A percentile compares a stretch with the other conserved stretches of the same genome.
Conservation (phyloP, 768 basidiomycete species). For the Rhizopogon roseolus region DNA sequence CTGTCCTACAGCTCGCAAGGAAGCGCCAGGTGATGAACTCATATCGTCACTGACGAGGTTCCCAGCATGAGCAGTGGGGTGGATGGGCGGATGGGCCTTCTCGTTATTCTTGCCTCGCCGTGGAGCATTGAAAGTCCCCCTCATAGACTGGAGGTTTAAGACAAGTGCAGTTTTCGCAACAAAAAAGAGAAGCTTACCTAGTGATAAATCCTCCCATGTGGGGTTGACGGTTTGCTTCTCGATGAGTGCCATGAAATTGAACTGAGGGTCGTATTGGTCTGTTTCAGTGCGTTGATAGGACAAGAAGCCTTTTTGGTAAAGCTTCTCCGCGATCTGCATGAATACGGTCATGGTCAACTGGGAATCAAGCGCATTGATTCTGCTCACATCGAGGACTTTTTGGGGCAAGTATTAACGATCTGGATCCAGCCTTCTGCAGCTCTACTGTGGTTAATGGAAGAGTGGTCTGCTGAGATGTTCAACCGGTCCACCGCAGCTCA, state of each 20-base stretch:
- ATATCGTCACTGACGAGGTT: conserved; percentile 86
- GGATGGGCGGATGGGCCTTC: conserved; percentile 98
- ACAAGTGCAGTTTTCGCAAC: neutral
- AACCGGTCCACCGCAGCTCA: neutral
- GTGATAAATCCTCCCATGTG: conserved; percentile 81
- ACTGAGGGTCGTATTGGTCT: conserved; percentile 91
- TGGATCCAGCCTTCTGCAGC: conserved; percentile 90
- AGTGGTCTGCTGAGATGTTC: conserved; percentile 75
- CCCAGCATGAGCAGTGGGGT: conserved; percentile 86
- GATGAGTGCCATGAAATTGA: conserved; percentile 86
- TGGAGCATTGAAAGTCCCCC: conserved; percentile 71
- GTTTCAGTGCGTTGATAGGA: conserved; percentile 99
- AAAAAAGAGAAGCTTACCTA: conserved; percentile 40
- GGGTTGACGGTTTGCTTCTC: conserved; percentile 80
- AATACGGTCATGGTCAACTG: neutral
- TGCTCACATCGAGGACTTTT: conserved; percentile 80
- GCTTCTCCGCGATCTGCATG: conserved; percentile 78
- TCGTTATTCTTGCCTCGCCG: conserved; percentile 94
- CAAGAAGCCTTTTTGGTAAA: conserved; percentile 93
- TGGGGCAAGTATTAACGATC: conserved; percentile 89
- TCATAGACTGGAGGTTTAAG: conserved; percentile 47
- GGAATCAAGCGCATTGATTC: neutral
- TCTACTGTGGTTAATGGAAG: conserved; percentile 96
- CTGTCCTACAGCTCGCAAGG: conserved; percentile 89
- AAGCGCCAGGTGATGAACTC: conserved; percentile 91